Conservation (phyloP, 352 stramenopile genomes). For the Globisporangium cederbergense region DNA sequence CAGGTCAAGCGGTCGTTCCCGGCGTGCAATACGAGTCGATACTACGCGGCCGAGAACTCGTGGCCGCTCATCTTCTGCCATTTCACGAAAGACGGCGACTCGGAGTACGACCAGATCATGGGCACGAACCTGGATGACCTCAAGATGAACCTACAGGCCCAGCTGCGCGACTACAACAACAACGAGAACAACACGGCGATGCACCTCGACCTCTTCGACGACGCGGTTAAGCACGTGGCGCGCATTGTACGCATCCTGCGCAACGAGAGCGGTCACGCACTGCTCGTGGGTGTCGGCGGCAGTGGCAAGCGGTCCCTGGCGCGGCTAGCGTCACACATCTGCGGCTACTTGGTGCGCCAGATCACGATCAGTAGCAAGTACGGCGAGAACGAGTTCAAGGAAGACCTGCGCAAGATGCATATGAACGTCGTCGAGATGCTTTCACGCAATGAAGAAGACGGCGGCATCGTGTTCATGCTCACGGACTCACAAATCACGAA, state of each 20-base stretch:
- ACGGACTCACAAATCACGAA: conserved; percentile 96
- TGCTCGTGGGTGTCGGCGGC: conserved; percentile 94
- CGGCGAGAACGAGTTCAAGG: conserved; percentile 95
- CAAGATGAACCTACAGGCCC: conserved; percentile 84
- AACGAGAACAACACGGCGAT: conserved; percentile 96
- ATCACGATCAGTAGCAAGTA: conserved; percentile 96
- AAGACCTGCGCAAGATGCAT: conserved; percentile 95
- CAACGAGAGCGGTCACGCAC: conserved; percentile 86
- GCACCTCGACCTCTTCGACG: conserved; percentile 96
- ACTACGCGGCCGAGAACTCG: conserved; percentile 93
- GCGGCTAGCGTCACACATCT: conserved; percentile 92
- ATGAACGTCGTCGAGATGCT: conserved; percentile 92
- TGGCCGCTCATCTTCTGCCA: conserved; percentile 96
- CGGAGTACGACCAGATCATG: conserved; percentile 92
- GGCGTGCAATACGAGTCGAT: conserved; percentile 88
- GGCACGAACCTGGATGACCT: conserved; percentile 88
- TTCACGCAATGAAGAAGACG: conserved; percentile 77
- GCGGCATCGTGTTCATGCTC: conserved; percentile 92
- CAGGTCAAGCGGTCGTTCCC: conserved; percentile 94
- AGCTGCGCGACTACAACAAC: conserved; percentile 93
- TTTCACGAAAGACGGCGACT: conserved; percentile 92
- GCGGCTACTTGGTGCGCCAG: conserved; percentile 87
- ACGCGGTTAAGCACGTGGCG: conserved; percentile 95
- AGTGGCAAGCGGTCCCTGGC: conserved; percentile 93
- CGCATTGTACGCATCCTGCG: conserved; percentile 93